Conservation (phyloP, 805 yeast species). For the Hanseniaspora taiwanica region DNA sequence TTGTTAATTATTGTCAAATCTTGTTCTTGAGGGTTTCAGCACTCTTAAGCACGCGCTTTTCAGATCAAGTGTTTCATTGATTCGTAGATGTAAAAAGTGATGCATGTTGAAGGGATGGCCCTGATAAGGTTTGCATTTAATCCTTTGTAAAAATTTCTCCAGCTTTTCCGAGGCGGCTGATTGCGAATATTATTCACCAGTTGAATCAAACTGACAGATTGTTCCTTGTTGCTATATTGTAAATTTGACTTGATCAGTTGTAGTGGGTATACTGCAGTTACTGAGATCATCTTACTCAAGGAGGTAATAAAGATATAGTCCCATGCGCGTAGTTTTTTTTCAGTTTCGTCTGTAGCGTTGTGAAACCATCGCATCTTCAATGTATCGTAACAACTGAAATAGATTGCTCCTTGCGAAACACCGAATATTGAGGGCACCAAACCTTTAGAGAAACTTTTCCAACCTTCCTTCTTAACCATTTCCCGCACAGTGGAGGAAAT, state of each 20-base stretch:
- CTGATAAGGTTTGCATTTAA: conserved; percentile 62
- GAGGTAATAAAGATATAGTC: conserved; percentile 61
- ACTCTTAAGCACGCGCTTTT: conserved; percentile 1
- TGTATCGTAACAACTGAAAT: conserved; percentile 75
- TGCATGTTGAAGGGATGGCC: conserved; percentile 86
- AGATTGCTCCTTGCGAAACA: conserved; percentile 82
- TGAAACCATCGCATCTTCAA: conserved; percentile 34
- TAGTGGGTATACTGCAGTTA: conserved; percentile 62
- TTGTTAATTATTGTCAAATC: too few relatives aligned
- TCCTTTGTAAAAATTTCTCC: conserved; percentile 69
- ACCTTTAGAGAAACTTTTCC: conserved; percentile 57
- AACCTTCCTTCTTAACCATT: conserved; percentile 43
- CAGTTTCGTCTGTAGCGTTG: conserved; percentile 3
- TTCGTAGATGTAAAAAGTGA: conserved; percentile 82
- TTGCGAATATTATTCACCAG: conserved; percentile 23
- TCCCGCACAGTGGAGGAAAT: conserved; percentile 39
- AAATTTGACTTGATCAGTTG: conserved; percentile 71
- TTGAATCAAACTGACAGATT: conserved; percentile 22
- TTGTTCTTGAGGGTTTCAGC: too few relatives aligned
- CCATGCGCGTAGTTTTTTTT: conserved; percentile 28
- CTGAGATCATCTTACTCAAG: conserved; percentile 52
- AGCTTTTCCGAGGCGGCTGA: background rate
- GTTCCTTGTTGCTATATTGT: conserved; percentile 34
- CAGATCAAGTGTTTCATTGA: conserved; percentile 26
- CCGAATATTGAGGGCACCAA: conserved; percentile 62